phyloP scores from a whole-genome alignment of 2,329 filamentous ascomycete genomes.

The Diaporthe sp. region DNA sequence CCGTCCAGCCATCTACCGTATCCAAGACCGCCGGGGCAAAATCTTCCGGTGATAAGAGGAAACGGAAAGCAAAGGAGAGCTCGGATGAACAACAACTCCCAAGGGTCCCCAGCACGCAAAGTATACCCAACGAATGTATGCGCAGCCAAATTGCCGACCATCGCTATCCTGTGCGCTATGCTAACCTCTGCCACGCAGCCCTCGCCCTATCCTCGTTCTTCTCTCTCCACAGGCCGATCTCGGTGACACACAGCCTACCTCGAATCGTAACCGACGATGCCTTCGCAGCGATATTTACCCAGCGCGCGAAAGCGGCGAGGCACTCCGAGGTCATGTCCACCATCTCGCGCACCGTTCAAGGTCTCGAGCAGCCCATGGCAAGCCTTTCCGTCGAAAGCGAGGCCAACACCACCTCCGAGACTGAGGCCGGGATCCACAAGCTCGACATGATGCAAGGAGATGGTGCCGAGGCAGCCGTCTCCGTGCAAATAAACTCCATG shows the following conservation, averaged over 20 bases:
- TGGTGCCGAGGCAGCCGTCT: slow-evolving; percentile 70
- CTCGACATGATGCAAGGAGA: slow-evolving; percentile 69
- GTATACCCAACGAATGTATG: slow-evolving; percentile 77
- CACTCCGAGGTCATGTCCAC: slow-evolving; percentile 77
- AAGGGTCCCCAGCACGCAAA: slow-evolving; percentile 81
- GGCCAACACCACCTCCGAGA: slow-evolving; percentile 53
- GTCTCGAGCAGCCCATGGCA: slow-evolving; percentile 71
- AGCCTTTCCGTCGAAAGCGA: slow-evolving; percentile 60
- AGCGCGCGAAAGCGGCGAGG: slow-evolving; percentile 63
- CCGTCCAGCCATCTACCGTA: slow-evolving; percentile 63
- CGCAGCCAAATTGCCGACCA: slow-evolving; percentile 25
- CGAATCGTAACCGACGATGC: slow-evolving; percentile 78
- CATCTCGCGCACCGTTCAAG: slow-evolving; percentile 71
- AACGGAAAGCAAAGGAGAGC: slow-evolving; percentile 69
- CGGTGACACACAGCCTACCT: slow-evolving; percentile 85
- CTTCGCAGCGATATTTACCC: slow-evolving; percentile 87
- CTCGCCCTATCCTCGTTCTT: slow-evolving; percentile 93
- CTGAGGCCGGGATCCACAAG: slow-evolving; percentile 63
- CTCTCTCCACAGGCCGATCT: slow-evolving; percentile 94
- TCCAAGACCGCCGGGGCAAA: slow-evolving; percentile 59
- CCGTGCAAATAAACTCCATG: slow-evolving; percentile 77
- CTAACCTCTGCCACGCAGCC: slow-evolving; percentile 72
- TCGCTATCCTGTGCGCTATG: slow-evolving; percentile 32
- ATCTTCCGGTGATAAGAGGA: slow-evolving; percentile 66
- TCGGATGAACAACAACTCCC: slow-evolving; percentile 70